A percentile compares a stretch with the other conserved stretches of the same genome.
Conservation (phyloP, 2,329 filamentous ascomycete genomes). For the Lachnellula occidentalis region DNA sequence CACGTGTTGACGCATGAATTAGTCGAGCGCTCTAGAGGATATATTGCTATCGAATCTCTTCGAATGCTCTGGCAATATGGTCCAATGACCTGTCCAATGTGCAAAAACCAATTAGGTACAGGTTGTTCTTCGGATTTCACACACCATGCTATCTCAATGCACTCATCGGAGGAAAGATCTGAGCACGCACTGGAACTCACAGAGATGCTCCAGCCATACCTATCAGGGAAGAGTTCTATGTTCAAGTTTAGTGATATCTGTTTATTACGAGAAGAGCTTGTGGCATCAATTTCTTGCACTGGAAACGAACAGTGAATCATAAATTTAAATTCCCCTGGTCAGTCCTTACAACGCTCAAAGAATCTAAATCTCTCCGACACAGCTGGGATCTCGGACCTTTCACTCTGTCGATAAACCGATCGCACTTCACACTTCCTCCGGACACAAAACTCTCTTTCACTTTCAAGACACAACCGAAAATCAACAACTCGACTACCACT, state of each 20-base stretch:
- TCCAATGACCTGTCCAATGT: constrained; percentile 17
- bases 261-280: neutral
- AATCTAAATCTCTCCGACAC: too few relatives aligned
- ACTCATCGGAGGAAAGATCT: neutral
- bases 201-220: neutral
- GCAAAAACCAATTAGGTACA: neutral
- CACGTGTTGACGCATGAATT: constrained; percentile 3
- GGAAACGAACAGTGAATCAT: neutral
- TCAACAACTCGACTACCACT: neutral
- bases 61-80: neutral
- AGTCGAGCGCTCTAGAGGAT: constrained; percentile 5
- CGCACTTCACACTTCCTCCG: neutral
- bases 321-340: neutral
- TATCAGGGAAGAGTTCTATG: neutral
- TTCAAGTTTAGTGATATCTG: neutral
- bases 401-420: neutral
- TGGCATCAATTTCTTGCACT: neutral
- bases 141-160: constrained; percentile 3
- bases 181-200: neutral
- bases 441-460: neutral
- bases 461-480: neutral
- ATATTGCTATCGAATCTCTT: neutral
- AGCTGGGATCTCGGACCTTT: too few relatives aligned
- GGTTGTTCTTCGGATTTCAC: constrained; percentile 10
- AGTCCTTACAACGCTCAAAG: too few relatives aligned